Evolutionary conservation across 2,329 filamentous ascomycete species (phyloP), one percentile per base, ranked within the genome.

Genomic region (Davidsoniella virescens): DNA sequence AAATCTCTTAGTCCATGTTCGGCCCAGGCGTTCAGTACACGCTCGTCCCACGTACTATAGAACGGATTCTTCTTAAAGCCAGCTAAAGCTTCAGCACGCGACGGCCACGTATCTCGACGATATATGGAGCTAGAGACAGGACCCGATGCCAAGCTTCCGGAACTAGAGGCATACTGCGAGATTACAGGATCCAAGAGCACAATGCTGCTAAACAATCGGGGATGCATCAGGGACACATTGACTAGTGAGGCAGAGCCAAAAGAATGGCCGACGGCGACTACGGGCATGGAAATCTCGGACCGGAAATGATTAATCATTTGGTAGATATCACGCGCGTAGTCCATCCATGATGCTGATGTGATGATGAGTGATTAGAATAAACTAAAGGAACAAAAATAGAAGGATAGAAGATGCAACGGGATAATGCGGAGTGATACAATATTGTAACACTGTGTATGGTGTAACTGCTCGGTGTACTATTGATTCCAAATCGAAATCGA

Each of bases 101-200:
- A 87, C 0, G 87, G 82, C 92, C 90, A 96, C 51, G 75, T 59
- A 57, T 95, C 88, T 41, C 86, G 78, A 12, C 90, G 79, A 55
- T 72, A 71, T 8, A 82, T 75, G 33, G 86, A 93, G 20, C 78
- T 69, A 50, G 70, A 66, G 3, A 77, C 76, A 0, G 70, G 68
- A n/a, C 61, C 59, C 20, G 20, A 18, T 1, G 36, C 17, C 25
- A 54, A 5, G 9, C 44, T 47, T 14, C 29, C 54, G 5, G 47
- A 36, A 16, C 44, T 49, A 37, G 53, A 50, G 36, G 41, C 47
- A 70, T 68, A 62, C 67, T 64, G 53, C 47, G 76, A 72, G 56
- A 94, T 81, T 54, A 92, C 84, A 0, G 88, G 87, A 60, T 95
- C 88, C n/a, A 95, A 67, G 29, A 94, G 73, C 42, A 94, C 69